phyloP scores from a whole-genome alignment of 169 alveolate species.

The Eimeria maxima region DNA sequence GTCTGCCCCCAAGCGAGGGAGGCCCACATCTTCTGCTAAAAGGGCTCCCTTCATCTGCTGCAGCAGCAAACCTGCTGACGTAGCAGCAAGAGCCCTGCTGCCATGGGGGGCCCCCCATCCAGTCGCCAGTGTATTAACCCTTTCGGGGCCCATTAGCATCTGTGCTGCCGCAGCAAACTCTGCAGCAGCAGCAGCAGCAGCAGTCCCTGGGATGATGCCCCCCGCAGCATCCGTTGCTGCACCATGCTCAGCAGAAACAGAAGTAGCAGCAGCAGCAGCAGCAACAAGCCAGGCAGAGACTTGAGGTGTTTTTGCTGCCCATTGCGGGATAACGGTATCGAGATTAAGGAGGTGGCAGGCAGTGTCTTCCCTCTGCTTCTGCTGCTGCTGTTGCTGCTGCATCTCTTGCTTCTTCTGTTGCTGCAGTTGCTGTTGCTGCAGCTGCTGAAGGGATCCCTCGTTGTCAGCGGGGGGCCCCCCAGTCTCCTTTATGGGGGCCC shows the following conservation, averaged over 20 bases:
- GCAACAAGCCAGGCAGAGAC: conserved; percentile 14
- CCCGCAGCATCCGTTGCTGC: not conserved
- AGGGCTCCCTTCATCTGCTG: conserved; percentile 29
- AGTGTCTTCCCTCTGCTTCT: not conserved
- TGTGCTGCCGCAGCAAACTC: not conserved
- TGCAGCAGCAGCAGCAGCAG: conserved; percentile 4
- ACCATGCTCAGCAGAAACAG: not conserved
- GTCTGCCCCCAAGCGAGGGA: conserved; percentile 14
- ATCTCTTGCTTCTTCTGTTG: too few relatives aligned
- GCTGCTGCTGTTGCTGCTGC: conserved; percentile 14
- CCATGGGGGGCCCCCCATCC: not conserved
- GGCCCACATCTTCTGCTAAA: not conserved
- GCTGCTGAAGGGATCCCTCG: too few relatives aligned
- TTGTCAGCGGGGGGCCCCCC: not conserved
- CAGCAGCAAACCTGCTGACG: conserved; percentile 31
- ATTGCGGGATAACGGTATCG: not conserved
- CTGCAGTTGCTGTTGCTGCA: not conserved
- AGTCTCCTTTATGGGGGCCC: not conserved
- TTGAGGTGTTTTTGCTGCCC: not conserved
- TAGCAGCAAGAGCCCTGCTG: not conserved
- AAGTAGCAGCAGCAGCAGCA: conserved; percentile 8
- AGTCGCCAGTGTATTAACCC: not conserved
- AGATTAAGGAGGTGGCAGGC: conserved; percentile 18
- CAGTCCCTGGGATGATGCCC: not conserved
- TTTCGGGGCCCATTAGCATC: conserved; percentile 37